These are phyloP conservation scores for Cronartium quercuum DNA, from an alignment of 1,284 basidiomycete genomes.

Conservation along the genomic window DNA sequence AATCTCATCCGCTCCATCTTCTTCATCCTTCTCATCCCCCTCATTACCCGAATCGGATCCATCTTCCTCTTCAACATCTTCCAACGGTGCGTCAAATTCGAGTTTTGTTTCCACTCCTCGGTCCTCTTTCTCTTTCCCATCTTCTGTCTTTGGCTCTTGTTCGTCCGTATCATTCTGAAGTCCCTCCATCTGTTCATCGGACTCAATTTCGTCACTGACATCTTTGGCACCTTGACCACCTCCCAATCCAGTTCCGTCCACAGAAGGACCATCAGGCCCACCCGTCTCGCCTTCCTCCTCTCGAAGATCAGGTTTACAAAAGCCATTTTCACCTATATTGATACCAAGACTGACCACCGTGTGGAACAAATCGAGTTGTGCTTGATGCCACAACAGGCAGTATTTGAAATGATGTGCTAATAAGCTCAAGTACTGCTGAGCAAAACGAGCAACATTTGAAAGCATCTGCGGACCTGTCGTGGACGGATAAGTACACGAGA, in stretches of 20 bases:
- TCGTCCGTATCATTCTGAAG: slow-evolving; percentile 60
- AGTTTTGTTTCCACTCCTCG: slow-evolving; percentile 53
- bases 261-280: slow-evolving; percentile 51
- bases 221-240: slow-evolving; percentile 76
- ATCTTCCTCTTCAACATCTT: slow-evolving; percentile 59
- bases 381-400: slow-evolving; percentile 47
- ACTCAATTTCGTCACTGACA: slow-evolving; percentile 84
- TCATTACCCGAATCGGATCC: slow-evolving; percentile 58
- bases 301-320: slow-evolving; percentile 75
- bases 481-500: not conserved
- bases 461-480: slow-evolving; percentile 43
- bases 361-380: slow-evolving; percentile 16
- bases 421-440: slow-evolving; percentile 56
- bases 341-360: slow-evolving; percentile 40
- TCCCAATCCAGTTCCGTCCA: slow-evolving; percentile 75
- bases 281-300: slow-evolving; percentile 53
- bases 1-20: slow-evolving; percentile 56
- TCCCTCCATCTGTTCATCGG: slow-evolving; percentile 94
- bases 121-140: slow-evolving; percentile 53
- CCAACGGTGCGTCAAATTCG: slow-evolving; percentile 69
- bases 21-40: slow-evolving; percentile 55
- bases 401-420: slow-evolving; percentile 38
- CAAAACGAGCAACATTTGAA: slow-evolving; percentile 60
- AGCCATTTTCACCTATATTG: slow-evolving; percentile 75
- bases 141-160: slow-evolving; percentile 53